These are phyloP conservation scores for Musa acuminata DNA, from an alignment of 176 grass and related monocot genomes.

Conservation along the genomic window DNA sequence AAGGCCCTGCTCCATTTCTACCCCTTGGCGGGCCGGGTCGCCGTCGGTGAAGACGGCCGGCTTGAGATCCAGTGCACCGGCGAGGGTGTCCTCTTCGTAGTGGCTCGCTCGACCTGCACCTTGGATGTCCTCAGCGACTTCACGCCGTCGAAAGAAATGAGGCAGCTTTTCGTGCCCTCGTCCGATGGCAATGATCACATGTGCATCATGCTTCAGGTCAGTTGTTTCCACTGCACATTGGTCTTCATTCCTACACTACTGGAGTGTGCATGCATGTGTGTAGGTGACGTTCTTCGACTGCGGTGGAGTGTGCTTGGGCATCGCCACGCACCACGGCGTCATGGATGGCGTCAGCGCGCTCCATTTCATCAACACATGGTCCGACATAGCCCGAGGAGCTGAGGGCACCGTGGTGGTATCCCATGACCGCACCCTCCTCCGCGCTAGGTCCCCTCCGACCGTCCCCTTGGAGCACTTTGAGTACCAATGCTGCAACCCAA, in stretches of 20 bases:
- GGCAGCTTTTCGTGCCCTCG: neutral
- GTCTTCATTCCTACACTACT: neutral
- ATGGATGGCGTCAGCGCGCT: conserved; percentile 41
- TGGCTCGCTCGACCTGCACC: neutral
- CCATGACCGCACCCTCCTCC: conserved; percentile 42
- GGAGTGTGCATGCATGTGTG: neutral
- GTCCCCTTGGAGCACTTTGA: conserved; percentile 36
- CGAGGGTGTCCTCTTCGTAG: neutral
- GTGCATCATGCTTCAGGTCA: neutral
- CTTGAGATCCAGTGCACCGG: conserved; percentile 8
- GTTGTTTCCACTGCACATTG: neutral
- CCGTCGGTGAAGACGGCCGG: neutral
- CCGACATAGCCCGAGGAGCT: conserved; percentile 22
- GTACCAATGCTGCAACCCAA: neutral
- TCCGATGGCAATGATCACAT: neutral
- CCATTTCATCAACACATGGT: conserved; percentile 51
- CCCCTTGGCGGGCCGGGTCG: neutral
- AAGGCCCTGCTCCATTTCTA: neutral
- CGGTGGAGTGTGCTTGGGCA: conserved; percentile 45
- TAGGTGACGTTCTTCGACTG: conserved; percentile 41
- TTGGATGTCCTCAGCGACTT: neutral
- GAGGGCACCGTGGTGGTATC: neutral
- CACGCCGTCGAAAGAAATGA: neutral
- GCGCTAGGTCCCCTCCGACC: conserved; percentile 5
- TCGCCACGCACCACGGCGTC: conserved; percentile 49